phyloP scores from a whole-genome alignment of 805 yeast genomes.

The Tetrapisispora iriomotensis region DNA sequence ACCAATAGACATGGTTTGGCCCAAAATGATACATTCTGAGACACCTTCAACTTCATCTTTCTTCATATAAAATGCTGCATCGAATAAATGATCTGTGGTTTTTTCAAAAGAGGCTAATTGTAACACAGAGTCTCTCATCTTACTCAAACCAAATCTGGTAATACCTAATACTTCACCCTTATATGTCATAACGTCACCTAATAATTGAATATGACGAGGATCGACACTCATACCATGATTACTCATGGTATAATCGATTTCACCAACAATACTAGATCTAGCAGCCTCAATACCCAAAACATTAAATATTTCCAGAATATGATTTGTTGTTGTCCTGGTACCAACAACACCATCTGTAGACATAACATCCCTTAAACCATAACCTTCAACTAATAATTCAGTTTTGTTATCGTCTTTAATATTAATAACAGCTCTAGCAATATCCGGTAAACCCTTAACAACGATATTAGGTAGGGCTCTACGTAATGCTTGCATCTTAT shows the following conservation, averaged over 20 bases:
- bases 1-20: conserved; percentile 96
- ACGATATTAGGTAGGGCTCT: conserved; percentile 79
- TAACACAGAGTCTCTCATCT: conserved; percentile 96
- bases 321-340: conserved; percentile 78
- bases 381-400: conserved; percentile 94
- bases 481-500: conserved; percentile 81
- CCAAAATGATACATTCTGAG: conserved; percentile 91
- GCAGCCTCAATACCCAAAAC: conserved; percentile 98
- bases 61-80: conserved; percentile 97
- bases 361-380: conserved; percentile 94
- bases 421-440: conserved; percentile 92
- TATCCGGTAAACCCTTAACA: conserved; percentile 86
- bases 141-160: conserved; percentile 94
- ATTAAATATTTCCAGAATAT: conserved; percentile 76
- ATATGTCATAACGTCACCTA: conserved; percentile 98
- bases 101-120: conserved; percentile 96
- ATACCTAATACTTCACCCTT: conserved; percentile 98
- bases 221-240: conserved; percentile 99
- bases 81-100: conserved; percentile 96
- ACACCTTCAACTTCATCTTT: conserved; percentile 94
- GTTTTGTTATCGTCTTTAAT: conserved; percentile 77
- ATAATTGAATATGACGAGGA: conserved; percentile 95
- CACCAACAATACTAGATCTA: conserved; percentile 81
- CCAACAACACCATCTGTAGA: conserved; percentile 95
- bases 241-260: conserved; percentile 95